Evolutionary conservation across 2,329 filamentous ascomycete genomes (phyloP).

Genomic region (Dactylellina haptotyla): DNA sequence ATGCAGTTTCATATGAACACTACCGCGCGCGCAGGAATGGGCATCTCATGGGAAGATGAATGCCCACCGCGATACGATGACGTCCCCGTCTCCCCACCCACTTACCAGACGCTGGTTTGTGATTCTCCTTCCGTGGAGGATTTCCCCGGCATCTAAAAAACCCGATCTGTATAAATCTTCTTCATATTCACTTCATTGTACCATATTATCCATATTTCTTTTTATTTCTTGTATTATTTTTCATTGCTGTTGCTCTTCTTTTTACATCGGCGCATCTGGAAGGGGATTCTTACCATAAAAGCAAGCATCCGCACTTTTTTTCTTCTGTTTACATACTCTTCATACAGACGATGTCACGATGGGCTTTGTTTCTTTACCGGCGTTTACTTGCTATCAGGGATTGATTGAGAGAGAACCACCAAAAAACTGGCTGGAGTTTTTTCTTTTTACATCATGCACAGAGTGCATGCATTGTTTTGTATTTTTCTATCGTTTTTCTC

Average conservation of each 20-base stretch:
- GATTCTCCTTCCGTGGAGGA: constrained; percentile 34
- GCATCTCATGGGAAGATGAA: constrained; percentile 97
- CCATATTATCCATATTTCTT: constrained; percentile 23
- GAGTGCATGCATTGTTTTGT: background rate
- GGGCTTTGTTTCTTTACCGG: background rate
- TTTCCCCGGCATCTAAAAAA: constrained; percentile 32
- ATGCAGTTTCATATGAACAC: constrained; percentile 88
- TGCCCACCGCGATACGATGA: constrained; percentile 93
- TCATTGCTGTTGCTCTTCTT: constrained; percentile 7
- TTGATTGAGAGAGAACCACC: constrained; percentile 16
- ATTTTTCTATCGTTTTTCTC: background rate
- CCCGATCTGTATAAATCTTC: background rate
- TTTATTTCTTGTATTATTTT: constrained; percentile 11
- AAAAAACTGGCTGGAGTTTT: constrained; percentile 25
- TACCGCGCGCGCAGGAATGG: constrained; percentile 84
- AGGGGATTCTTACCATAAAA: constrained; percentile 20
- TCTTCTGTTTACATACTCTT: background rate
- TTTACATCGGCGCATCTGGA: constrained; percentile 27
- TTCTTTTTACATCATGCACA: background rate
- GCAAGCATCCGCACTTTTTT: constrained; percentile 12
- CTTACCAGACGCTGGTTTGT: constrained; percentile 65
- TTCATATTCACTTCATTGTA: constrained; percentile 41
- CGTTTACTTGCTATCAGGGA: background rate
- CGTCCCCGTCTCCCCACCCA: constrained; percentile 84
- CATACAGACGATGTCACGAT: background rate